phyloP scores from a whole-genome alignment of 495 filamentous ascomycete genomes.

The Xylaria curta region DNA sequence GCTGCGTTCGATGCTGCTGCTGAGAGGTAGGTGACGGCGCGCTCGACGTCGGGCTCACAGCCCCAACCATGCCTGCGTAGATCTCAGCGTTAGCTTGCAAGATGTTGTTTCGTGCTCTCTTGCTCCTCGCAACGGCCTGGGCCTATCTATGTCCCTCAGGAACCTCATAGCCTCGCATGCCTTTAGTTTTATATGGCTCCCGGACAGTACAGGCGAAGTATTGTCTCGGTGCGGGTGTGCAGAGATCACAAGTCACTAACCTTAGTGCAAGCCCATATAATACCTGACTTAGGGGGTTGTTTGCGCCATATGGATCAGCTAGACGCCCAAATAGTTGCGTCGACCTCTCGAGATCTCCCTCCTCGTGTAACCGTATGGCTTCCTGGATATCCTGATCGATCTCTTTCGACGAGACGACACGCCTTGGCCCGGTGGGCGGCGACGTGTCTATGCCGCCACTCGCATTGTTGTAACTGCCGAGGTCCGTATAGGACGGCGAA shows the following conservation, averaged over 20 bases:
- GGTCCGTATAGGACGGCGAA: conserved; percentile 28
- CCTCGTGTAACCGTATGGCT: conserved; percentile 93
- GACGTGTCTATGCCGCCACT: conserved; percentile 10
- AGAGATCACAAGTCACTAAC: conserved; percentile 56
- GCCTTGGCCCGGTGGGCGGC: conserved; percentile 30
- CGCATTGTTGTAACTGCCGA: background rate
- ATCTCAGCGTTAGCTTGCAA: conserved; percentile 30
- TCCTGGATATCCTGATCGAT: conserved; percentile 86
- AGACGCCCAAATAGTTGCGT: conserved; percentile 87
- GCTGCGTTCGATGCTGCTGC: conserved; percentile 92
- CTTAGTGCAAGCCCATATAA: conserved; percentile 92
- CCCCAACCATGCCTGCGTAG: conserved; percentile 88
- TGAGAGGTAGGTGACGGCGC: conserved; percentile 82
- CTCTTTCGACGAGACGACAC: conserved; percentile 52
- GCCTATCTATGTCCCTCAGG: background rate
- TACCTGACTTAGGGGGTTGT: conserved; percentile 94
- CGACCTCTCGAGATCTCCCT: conserved; percentile 73
- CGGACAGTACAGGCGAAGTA: background rate
- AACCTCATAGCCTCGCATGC: background rate
- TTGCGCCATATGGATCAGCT: conserved; percentile 82
- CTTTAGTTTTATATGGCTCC: background rate
- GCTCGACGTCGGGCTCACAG: conserved; percentile 69
- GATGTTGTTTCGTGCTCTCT: conserved; percentile 10
- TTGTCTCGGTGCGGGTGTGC: background rate
- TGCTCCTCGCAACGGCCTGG: background rate